phyloP scores from a whole-genome alignment of 1,139 yeast species.

The Candida freyschussii region DNA sequence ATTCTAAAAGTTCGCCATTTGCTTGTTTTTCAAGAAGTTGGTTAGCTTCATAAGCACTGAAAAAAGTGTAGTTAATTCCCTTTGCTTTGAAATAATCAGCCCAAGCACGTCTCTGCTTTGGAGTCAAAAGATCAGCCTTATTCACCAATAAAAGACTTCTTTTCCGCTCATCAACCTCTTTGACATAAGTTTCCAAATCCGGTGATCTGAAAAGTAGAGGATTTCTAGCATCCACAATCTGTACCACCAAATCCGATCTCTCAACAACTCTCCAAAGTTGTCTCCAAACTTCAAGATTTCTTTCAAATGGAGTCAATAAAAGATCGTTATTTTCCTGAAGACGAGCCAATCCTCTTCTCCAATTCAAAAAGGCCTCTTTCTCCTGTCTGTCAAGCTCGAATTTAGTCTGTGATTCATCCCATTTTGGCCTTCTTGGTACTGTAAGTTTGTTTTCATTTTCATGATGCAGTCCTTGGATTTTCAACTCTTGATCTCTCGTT shows the following conservation, averaged over 20 bases:
- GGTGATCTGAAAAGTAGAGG: conserved; percentile 86
- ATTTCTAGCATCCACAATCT: conserved; percentile 96
- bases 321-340: conserved; percentile 79
- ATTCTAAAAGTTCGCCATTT: conserved; percentile 32
- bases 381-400: conserved; percentile 82
- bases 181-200: conserved; percentile 82
- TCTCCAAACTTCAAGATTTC: conserved; percentile 97
- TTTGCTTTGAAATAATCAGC: conserved; percentile 70
- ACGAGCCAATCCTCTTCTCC: conserved; percentile 88
- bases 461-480: conserved; percentile 60
- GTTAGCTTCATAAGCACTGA: conserved; percentile 85
- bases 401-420: conserved; percentile 72
- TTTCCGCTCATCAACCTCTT: conserved; percentile 66
- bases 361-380: conserved; percentile 82
- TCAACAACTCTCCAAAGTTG: conserved; percentile 98
- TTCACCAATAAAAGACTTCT: conserved; percentile 80
- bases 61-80: conserved; percentile 81
- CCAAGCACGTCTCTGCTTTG: conserved; percentile 77
- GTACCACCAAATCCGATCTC: conserved; percentile 89
- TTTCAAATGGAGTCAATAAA: conserved; percentile 91
- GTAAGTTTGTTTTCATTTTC: conserved; percentile 74
- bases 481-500: conserved; percentile 61
- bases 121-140: conserved; percentile 85
- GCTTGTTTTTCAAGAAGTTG: conserved; percentile 58
- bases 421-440: conserved; percentile 91